Percentiles rank a stretch among this genome's conserved stretches.
Evolutionary conservation across 2,329 filamentous ascomycete species (phyloP).

Genomic region (Hypoxylon sp.): DNA sequence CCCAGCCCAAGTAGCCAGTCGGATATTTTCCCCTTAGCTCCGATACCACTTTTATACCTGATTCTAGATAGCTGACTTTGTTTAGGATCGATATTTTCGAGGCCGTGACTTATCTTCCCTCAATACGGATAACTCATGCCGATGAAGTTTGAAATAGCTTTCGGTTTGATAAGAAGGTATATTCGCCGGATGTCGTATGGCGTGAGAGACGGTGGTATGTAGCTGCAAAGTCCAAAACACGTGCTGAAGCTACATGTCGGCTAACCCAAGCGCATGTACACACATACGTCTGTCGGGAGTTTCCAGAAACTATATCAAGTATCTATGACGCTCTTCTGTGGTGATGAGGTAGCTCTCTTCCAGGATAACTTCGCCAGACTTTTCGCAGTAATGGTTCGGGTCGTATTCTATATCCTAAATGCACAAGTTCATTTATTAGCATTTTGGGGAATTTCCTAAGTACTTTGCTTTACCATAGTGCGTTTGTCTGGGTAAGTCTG

Average conservation of each 20-base stretch:
- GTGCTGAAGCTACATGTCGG: slow-evolving; percentile 6
- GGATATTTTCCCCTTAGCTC: slow-evolving; percentile 31
- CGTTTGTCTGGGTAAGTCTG: slow-evolving; percentile 15
- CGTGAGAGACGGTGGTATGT: slow-evolving; percentile 3
- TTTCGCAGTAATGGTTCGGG: slow-evolving; percentile 11
- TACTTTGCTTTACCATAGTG: slow-evolving; percentile 21
- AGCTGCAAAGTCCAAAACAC: not conserved
- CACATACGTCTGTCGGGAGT: not conserved
- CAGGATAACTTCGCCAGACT: slow-evolving; percentile 13
- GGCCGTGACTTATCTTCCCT: not conserved
- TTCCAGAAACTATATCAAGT: slow-evolving; percentile 13
- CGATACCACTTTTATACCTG: slow-evolving; percentile 15
- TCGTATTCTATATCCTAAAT: slow-evolving; percentile 27
- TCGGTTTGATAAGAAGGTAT: not conserved
- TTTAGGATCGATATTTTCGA: not conserved
- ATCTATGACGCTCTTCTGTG: slow-evolving; percentile 16
- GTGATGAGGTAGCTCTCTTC: slow-evolving; percentile 18
- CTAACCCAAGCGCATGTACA: not conserved
- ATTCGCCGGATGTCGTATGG: not conserved
- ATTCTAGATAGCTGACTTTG: slow-evolving; percentile 1
- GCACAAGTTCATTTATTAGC: slow-evolving; percentile 26
- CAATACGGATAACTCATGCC: not conserved
- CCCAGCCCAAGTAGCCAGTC: slow-evolving; percentile 30
- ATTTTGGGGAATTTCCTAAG: slow-evolving; percentile 16
- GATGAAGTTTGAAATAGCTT: not conserved